These are phyloP conservation scores for Curvularia sp. DNA, from an alignment of 2,329 filamentous ascomycete genomes.

Conservation along the genomic window DNA sequence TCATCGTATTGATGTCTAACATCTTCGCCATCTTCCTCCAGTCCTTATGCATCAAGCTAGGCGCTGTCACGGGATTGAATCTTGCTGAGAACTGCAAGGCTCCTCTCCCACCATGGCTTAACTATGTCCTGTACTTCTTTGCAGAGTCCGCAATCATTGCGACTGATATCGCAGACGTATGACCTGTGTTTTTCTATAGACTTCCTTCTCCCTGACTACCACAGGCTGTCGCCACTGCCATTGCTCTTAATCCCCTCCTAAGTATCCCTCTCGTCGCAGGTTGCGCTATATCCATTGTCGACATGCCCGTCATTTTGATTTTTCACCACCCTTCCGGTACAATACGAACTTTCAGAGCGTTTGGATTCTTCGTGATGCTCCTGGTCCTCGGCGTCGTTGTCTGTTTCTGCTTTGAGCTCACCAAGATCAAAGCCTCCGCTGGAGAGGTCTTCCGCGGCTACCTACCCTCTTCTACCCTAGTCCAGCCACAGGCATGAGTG, in stretches of 20 bases:
- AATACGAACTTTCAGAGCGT: not conserved
- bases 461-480: not conserved
- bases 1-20: too few species aligned
- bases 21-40: too few species aligned
- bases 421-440: not conserved
- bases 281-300: not conserved
- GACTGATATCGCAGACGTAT: not conserved
- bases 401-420: not conserved
- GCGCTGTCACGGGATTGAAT: too few species aligned
- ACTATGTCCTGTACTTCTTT: too few species aligned
- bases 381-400: not conserved
- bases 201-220: not conserved
- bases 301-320: not conserved
- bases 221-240: too few species aligned
- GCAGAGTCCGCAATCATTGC: too few species aligned
- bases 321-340: not conserved
- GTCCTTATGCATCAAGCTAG: too few species aligned
- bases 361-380: not conserved
- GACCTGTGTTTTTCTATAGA: too few species aligned
- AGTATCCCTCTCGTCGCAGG: not conserved
- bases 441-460: not conserved
- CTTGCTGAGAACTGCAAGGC: too few species aligned
- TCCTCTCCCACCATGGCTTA: too few species aligned
- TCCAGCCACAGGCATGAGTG: not conserved
- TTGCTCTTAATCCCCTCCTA: not conserved